A percentile compares a stretch with the other conserved stretches of the same genome.
Evolutionary conservation across 345 rosid genomes (phyloP).

Genomic region (Brassica incana): DNA sequence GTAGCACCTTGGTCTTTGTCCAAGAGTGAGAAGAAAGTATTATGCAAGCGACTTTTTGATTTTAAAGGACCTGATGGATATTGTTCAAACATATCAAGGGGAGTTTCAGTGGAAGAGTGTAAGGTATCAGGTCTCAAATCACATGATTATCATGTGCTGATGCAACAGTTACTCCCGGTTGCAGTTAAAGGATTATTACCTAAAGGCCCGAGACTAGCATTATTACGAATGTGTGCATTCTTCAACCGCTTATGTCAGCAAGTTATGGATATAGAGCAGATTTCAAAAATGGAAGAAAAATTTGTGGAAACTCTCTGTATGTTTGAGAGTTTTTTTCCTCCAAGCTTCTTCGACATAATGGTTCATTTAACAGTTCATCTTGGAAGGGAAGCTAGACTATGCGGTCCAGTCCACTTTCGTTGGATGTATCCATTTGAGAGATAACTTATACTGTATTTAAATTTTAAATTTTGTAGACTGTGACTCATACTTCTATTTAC

Average conservation of each 20-base stretch:
- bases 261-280: too few species aligned
- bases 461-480: too few species aligned
- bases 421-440: too few species aligned
- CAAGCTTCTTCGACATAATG: too few species aligned
- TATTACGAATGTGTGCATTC: neutral
- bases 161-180: neutral
- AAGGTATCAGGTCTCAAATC: neutral
- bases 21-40: neutral
- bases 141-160: neutral
- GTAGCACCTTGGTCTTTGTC: neutral
- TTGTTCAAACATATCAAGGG: neutral
- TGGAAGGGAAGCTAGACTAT: too few species aligned
- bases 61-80: neutral
- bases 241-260: neutral
- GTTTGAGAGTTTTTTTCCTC: too few species aligned
- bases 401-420: too few species aligned
- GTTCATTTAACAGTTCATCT: too few species aligned
- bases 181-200: neutral
- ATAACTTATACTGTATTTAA: too few species aligned
- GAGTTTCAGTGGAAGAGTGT: neutral
- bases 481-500: neutral
- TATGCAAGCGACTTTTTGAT: neutral
- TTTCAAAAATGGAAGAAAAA: too few species aligned
- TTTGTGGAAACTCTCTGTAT: too few species aligned
- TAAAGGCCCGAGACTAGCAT: neutral